A percentile compares a stretch with the other conserved stretches of the same genome.
These are phyloP conservation scores for Wallemia hederae DNA, from an alignment of 1,284 basidiomycete genomes.

Conservation along the genomic window DNA sequence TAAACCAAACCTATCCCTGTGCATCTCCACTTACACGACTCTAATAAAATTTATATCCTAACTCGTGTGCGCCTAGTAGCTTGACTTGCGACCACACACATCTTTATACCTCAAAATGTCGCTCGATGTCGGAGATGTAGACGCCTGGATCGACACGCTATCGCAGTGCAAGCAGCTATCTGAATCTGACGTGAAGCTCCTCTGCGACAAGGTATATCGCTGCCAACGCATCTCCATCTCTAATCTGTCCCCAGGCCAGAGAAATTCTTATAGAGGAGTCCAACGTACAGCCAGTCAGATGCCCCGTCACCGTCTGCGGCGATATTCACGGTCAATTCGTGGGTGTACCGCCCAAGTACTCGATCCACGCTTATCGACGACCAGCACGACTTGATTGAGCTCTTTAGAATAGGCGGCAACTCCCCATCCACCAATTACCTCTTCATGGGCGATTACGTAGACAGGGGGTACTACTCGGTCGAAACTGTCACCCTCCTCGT, in stretches of 20 bases:
- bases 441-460: slow-evolving; percentile 99
- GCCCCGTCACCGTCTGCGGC: slow-evolving; percentile 87
- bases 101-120: background rate
- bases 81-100: background rate
- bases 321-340: slow-evolving; percentile 99
- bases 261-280: slow-evolving; percentile 95
- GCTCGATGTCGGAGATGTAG: slow-evolving; percentile 25
- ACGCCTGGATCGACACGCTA: slow-evolving; percentile 87
- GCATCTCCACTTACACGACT: background rate
- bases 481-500: slow-evolving; percentile 98
- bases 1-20: background rate
- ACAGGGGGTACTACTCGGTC: slow-evolving; percentile 96
- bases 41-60: background rate
- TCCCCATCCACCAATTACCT: slow-evolving; percentile 99
- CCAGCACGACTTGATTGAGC: slow-evolving; percentile 93
- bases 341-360: slow-evolving; percentile 15
- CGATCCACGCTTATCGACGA: background rate
- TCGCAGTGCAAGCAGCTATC: slow-evolving; percentile 92
- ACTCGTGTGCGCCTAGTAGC: background rate
- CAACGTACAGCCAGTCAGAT: slow-evolving; percentile 89
- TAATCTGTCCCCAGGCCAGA: slow-evolving; percentile 35
- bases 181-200: slow-evolving; percentile 82
- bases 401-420: slow-evolving; percentile 91
- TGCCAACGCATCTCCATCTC: slow-evolving; percentile 7
- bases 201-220: slow-evolving; percentile 78